Percentiles rank a stretch among this genome's conserved stretches.
Evolutionary conservation across 352 stramenopile species (phyloP).

Genomic region (Globisporangium orthogonon): DNA sequence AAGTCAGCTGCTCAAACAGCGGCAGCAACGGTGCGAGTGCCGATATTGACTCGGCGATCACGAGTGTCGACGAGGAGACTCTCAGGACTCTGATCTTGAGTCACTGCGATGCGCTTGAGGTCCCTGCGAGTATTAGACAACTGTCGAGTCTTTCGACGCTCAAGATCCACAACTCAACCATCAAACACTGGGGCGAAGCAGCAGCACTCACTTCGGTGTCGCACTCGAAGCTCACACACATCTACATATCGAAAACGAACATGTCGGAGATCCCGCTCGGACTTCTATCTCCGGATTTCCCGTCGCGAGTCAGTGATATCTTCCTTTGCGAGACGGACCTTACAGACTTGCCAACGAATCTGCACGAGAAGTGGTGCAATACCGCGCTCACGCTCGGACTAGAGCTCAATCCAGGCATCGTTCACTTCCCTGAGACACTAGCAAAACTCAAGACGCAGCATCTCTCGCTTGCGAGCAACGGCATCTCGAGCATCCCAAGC

Average conservation of each 20-base stretch:
- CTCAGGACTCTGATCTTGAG: constrained; percentile 7
- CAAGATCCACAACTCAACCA: constrained; percentile 9
- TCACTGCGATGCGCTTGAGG: constrained; percentile 2
- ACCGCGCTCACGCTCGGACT: constrained; percentile 1
- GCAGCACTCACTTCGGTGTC: constrained; percentile 5
- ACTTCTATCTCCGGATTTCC: constrained; percentile 1
- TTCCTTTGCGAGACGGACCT: constrained; percentile 11
- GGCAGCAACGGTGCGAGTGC: background rate
- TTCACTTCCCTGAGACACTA: constrained; percentile 1
- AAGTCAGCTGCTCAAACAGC: constrained; percentile 6
- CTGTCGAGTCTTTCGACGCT: constrained; percentile 3
- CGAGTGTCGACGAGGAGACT: background rate
- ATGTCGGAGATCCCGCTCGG: constrained; percentile 10
- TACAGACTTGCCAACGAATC: constrained; percentile 1
- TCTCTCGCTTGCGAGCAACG: constrained; percentile 10
- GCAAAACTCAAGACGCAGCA: background rate
- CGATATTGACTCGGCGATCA: constrained; percentile 1
- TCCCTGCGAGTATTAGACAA: constrained; percentile 2
- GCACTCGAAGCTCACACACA: constrained; percentile 5
- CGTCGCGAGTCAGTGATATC: constrained; percentile 3
- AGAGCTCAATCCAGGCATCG: constrained; percentile 4
- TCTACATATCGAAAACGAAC: constrained; percentile 7
- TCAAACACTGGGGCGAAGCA: constrained; percentile 5
- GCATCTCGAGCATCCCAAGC: constrained; percentile 1
- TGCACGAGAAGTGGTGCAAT: constrained; percentile 5